Conservation (phyloP, 495 filamentous ascomycete species). For the Extremus antarcticus region DNA sequence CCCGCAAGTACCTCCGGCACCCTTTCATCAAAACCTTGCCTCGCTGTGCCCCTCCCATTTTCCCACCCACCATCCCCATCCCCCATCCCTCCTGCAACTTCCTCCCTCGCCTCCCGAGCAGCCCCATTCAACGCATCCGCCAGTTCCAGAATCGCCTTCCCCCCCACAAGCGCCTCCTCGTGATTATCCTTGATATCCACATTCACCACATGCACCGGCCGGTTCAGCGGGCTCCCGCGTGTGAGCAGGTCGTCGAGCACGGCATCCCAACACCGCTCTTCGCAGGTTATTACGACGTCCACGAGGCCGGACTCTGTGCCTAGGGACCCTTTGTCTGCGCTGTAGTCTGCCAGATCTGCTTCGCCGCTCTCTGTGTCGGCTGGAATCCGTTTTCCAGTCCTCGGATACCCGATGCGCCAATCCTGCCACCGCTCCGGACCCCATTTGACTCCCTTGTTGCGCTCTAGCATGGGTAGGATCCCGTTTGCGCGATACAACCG, state of each 20-base stretch:
- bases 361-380: neutral
- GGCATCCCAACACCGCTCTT: conserved; percentile 97
- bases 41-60: conserved; percentile 51
- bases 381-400: conserved; percentile 46
- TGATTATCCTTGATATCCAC: conserved; percentile 98
- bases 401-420: conserved; percentile 79
- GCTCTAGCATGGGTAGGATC: conserved; percentile 85
- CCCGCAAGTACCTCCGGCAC: conserved; percentile 88
- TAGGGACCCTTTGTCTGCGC: conserved; percentile 51
- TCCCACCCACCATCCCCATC: conserved; percentile 53
- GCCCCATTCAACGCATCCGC: conserved; percentile 77
- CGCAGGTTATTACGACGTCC: conserved; percentile 93
- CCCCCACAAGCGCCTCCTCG: conserved; percentile 85
- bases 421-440: conserved; percentile 97
- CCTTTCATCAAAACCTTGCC: conserved; percentile 76
- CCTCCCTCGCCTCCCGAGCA: conserved; percentile 64
- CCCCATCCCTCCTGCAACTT: neutral
- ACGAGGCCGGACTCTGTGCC: conserved; percentile 86
- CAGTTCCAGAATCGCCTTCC: conserved; percentile 83
- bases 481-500: conserved; percentile 86
- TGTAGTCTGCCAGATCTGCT: conserved; percentile 9
- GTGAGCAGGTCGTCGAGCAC: conserved; percentile 88
- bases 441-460: conserved; percentile 86
- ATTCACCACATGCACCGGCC: conserved; percentile 93
- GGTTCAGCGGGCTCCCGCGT: conserved; percentile 70